Evolutionary conservation across 148 eudicot species (phyloP), one percentile per base, ranked within the genome.

Genomic region (Amaranthus cruentus): DNA sequence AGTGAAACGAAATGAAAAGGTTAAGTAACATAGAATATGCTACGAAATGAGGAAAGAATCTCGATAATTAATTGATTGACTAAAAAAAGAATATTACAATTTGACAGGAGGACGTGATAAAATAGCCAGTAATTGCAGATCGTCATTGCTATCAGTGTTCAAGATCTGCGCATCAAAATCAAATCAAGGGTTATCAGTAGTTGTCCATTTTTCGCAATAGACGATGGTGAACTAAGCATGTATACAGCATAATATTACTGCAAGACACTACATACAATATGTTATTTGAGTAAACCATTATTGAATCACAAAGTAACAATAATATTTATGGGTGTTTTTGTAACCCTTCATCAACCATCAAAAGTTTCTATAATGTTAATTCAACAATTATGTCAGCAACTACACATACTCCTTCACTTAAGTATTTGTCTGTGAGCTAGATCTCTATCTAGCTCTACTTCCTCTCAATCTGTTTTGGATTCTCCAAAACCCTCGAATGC

Each of bases 61-160:
- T 9, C 28, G 15, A 14, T 10, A 28, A 28, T 28, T 28, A 7
- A 7, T 7, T 7, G 52, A 53, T 43, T 21, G 21, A 74, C 65
- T 54, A 46, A 66, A 68, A 66, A 51, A 54, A 77, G 79, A 76
- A 46, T 50, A 85, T 88, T 86, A 92, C 98, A 88, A 79, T 90
- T 90, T 93, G 49, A 85, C 86, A 9, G 98, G 98, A 42, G 98
- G 98, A 56, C 93, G 96, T 43, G 96, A 90, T 82, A 93, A 80
- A 48, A 87, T 63, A 73, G 84, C 91, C 42, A 93, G 72, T 75
- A 93, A 69, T 59, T 93, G 96, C 80, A 93, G 77, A 84, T 93
- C 90, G 60, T 90, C 92, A 42, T 73, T 49, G 68, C 78, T 72
- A 59, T 85, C 81, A 18, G 89, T 91, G 79, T 91, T 91, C 82